Conservation (phyloP, 1,139 yeast genomes). For the Taiozyma sp. region DNA sequence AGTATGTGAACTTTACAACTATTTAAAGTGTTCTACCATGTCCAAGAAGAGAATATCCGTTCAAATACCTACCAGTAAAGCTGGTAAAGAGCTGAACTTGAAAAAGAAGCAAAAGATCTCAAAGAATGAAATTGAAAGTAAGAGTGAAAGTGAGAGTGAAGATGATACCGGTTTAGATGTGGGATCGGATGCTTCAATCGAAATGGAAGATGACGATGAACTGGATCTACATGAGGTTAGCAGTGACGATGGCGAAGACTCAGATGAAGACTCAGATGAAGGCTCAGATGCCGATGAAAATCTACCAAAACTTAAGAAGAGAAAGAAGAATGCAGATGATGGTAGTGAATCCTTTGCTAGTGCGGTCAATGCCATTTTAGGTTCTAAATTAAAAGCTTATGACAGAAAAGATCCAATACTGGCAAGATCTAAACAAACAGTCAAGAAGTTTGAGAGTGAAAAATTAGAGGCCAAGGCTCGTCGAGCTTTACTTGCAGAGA, state of each 20-base stretch:
- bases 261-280: conserved; percentile 25
- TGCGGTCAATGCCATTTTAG: conserved; percentile 81
- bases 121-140: not conserved
- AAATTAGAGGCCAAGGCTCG: conserved; percentile 84
- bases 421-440: conserved; percentile 64
- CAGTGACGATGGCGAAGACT: conserved; percentile 26
- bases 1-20: not conserved
- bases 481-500: conserved; percentile 64
- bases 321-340: conserved; percentile 56
- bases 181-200: conserved; percentile 10
- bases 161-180: conserved; percentile 2
- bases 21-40: conserved; percentile 1
- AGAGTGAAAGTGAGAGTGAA: not conserved
- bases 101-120: not conserved
- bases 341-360: conserved; percentile 73
- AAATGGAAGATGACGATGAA: conserved; percentile 15
- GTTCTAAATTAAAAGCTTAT: conserved; percentile 83
- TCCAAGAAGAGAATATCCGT: conserved; percentile 14
- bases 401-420: conserved; percentile 87
- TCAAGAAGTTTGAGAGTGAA: conserved; percentile 74
- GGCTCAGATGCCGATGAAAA: conserved; percentile 34
- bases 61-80: conserved; percentile 4
- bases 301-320: conserved; percentile 42
- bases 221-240: conserved; percentile 17
- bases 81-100: not conserved